Evolutionary conservation across 768 basidiomycete species (phyloP), one percentile per base, ranked within the genome.

Genomic region (Pisolithus sp.): DNA sequence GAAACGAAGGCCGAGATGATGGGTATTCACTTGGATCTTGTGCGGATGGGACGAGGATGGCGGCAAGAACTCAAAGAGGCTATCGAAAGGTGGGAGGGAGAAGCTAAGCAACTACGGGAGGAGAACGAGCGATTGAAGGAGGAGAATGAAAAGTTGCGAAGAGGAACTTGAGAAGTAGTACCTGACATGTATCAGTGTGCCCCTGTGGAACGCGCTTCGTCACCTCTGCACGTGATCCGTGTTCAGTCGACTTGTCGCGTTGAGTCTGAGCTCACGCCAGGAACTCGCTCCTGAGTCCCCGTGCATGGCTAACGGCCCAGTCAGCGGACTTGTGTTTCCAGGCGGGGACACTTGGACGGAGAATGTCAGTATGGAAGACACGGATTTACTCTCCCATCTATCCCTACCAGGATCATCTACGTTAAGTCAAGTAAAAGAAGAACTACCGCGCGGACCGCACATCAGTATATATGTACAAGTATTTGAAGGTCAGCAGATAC

Each of bases 1-100:
- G 85, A 89, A 63, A 82, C 79, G 21, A 76, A 78, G 59, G 73
- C 78, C n/a, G 83, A 88, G 72, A 79, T 89, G 76, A 76, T 78
- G 63, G 85, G 84, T 2, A 68, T 89, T 51, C 88, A 90, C 66
- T 59, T 90, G 54, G 87, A 90, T 60, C 60, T 89, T 51, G 71
- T 90, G 34, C 73, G 78, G 51, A 82, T 88, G 82, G 84, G 86
- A 2, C 68, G 83, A 31, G 76, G 76, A 23, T 86, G 83, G 85
- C 80, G 79, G 66, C 73, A 66, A 46, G 86, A 88, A 64, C 68
- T 89, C 62, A 71, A 80, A 49, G 73, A 71, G 39, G 60, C 79
- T 58, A 80, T 86, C 77, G 78, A 79, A 31, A 82, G 82, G 60
- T 78, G 79, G 69, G 75, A 71, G 1, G 78, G 76, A 15, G 85